Evolutionary conservation across 2,329 filamentous ascomycete genomes (phyloP), one percentile per base, ranked within the genome.

Genomic region (Arthrinium puccinioides): DNA sequence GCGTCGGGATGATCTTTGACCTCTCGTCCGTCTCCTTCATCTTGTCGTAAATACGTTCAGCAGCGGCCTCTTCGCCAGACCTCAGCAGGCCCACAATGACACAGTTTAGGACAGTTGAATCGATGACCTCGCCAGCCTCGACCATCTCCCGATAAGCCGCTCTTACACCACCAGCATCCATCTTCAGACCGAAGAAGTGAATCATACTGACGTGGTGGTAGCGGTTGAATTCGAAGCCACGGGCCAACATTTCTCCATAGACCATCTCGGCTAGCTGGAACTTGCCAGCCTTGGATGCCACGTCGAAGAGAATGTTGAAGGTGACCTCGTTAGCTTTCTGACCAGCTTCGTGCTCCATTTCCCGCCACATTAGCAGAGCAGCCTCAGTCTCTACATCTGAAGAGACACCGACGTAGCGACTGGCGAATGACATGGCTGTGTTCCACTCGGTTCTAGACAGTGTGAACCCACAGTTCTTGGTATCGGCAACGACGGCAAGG

Each of bases 271-370:
- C 89, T 16, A 97, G 74, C 1, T 70, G 68, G 47, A 84, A 94
- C 53, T 94, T 92, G 26, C 85, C 84, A 0, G 87, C 79, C 58
- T 92, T 94, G 48, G 87, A 77, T 1, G 92, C 87, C 9, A 87
- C 75, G 53, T 96, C 85, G 50, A 95, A 96, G 10, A 98, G 72
- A 32, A 96, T 84, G 54, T 92, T 95, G 61, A 98, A 94, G 0
- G 90, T 94, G n/a, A 88, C 82, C 33, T 78, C 71, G 48, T 84
- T 84, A 24, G 75, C 81, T 47, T 65, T 63, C 11, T 87, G 59
- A 1, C 75, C 72, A 2, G 80, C 79, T 5, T 77, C 64, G 32
- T 75, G 70, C 59, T 98, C 92, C 88, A 97, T 97, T 50, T 92
- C 80, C 46, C 76, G 79, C 89, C 90, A 98, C 18, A 94, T 61